phyloP scores from a whole-genome alignment of 257 asterid species.

The Jacaranda copaia region DNA sequence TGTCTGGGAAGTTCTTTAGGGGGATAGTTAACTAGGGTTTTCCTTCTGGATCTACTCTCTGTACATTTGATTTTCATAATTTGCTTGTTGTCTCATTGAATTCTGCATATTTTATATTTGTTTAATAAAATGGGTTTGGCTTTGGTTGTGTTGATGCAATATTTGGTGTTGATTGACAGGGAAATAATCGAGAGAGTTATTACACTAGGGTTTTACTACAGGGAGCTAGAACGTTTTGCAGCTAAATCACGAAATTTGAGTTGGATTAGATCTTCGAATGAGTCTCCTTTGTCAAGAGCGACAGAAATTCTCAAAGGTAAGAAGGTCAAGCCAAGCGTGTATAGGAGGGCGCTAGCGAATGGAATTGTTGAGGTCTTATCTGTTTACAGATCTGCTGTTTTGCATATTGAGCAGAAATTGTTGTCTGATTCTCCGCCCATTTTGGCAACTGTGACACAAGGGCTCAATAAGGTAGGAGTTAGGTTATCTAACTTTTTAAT shows the following conservation, averaged over 20 bases:
- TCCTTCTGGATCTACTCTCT: background rate
- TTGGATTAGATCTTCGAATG: slow-evolving; percentile 80
- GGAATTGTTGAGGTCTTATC: slow-evolving; percentile 94
- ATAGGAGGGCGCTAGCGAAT: slow-evolving; percentile 89
- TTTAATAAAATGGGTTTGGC: slow-evolving; percentile 6
- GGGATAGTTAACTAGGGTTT: background rate
- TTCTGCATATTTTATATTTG: slow-evolving; percentile 1
- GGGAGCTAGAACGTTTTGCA: slow-evolving; percentile 94
- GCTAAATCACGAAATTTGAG: slow-evolving; percentile 81
- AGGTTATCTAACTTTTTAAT: background rate
- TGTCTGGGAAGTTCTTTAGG: background rate
- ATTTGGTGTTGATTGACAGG: slow-evolving; percentile 58
- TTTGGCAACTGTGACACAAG: slow-evolving; percentile 90
- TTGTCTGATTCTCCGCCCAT: slow-evolving; percentile 87
- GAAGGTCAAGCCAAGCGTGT: slow-evolving; percentile 72
- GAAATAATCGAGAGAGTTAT: slow-evolving; percentile 84
- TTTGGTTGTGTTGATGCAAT: slow-evolving; percentile 21
- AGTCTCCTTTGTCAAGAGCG: slow-evolving; percentile 60
- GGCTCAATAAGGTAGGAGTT: slow-evolving; percentile 81
- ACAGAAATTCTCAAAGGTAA: slow-evolving; percentile 59
- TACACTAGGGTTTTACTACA: slow-evolving; percentile 87
- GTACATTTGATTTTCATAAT: background rate
- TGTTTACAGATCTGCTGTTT: slow-evolving; percentile 90
- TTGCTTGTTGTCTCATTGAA: slow-evolving; percentile 2
- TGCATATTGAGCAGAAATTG: slow-evolving; percentile 92